phyloP scores from a whole-genome alignment of 805 yeast genomes.

The Lipomyces mesembrius region DNA sequence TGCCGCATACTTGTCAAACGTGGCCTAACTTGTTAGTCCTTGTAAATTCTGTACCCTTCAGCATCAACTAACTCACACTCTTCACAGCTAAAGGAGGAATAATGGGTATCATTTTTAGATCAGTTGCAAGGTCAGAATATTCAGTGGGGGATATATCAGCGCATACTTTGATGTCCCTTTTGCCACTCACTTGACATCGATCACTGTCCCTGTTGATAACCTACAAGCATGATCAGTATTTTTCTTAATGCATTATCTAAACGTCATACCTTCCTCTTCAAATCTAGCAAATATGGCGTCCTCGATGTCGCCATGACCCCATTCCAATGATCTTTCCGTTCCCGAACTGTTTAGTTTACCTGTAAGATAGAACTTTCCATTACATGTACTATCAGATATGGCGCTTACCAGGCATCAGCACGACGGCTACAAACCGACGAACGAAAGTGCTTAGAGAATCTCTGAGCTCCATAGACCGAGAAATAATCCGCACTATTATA shows the following conservation, averaged over 20 bases:
- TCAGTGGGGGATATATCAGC: neutral
- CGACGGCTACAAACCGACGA: constrained; percentile 10
- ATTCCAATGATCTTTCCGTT: constrained; percentile 9
- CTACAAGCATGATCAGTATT: neutral
- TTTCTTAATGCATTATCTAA: neutral
- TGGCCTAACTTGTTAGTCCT: neutral
- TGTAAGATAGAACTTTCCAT: neutral
- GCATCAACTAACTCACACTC: constrained; percentile 1
- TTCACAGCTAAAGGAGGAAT: constrained; percentile 4
- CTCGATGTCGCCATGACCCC: constrained; percentile 1
- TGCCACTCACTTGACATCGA: constrained; percentile 1
- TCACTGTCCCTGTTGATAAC: constrained; percentile 1
- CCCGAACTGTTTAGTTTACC: constrained; percentile 1
- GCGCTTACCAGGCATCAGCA: constrained; percentile 5
- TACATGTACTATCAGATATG: neutral
- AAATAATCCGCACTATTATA: constrained; percentile 4
- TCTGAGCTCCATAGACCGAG: constrained; percentile 1
- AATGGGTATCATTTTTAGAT: constrained; percentile 1
- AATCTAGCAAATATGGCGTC: constrained; percentile 2
- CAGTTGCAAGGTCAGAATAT: neutral
- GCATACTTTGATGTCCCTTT: constrained; percentile 1
- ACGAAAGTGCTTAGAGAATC: neutral
- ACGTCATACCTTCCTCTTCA: constrained; percentile 4
- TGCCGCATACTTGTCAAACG: constrained; percentile 1
- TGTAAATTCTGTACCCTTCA: neutral